Conservation (phyloP, 768 basidiomycete genomes). For the Phanerodontia chrysosporium region DNA sequence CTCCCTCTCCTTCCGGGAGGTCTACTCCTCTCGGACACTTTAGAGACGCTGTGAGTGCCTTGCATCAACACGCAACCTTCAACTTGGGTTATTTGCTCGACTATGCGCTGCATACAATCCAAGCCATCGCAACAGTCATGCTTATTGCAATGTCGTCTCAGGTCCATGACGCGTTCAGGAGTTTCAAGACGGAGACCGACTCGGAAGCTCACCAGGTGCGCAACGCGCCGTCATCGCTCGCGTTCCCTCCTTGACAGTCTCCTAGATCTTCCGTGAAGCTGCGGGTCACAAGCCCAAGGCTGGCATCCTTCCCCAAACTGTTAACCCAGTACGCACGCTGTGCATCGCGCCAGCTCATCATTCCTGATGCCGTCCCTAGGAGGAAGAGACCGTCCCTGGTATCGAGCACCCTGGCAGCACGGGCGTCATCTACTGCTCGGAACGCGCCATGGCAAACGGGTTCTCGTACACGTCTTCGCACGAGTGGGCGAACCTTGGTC, state of each 20-base stretch:
- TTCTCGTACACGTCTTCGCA: constrained; percentile 76
- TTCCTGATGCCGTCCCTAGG: constrained; percentile 32
- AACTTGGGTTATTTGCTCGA: not conserved
- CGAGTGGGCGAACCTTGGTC: constrained; percentile 88
- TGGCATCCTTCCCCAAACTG: constrained; percentile 60
- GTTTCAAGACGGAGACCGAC: constrained; percentile 71
- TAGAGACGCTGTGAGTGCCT: constrained; percentile 9
- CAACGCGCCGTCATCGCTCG: not conserved
- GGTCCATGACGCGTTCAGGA: constrained; percentile 65
- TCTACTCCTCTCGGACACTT: constrained; percentile 12
- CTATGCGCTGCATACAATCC: constrained; percentile 1
- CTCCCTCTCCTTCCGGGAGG: constrained; percentile 7
- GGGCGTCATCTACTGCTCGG: constrained; percentile 82
- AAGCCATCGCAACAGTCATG: not conserved
- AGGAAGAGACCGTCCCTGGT: constrained; percentile 88
- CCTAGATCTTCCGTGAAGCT: constrained; percentile 70
- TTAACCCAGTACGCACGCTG: constrained; percentile 53
- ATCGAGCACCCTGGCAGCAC: constrained; percentile 71
- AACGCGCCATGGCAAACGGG: constrained; percentile 93
- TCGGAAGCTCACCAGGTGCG: constrained; percentile 84
- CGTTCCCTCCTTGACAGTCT: not conserved
- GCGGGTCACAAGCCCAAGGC: constrained; percentile 62
- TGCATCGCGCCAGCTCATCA: not conserved
- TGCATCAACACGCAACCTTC: not conserved
- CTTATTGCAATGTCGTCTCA: constrained; percentile 30